phyloP scores from a whole-genome alignment of 768 basidiomycete genomes.

The Tephrocybe sp. region DNA sequence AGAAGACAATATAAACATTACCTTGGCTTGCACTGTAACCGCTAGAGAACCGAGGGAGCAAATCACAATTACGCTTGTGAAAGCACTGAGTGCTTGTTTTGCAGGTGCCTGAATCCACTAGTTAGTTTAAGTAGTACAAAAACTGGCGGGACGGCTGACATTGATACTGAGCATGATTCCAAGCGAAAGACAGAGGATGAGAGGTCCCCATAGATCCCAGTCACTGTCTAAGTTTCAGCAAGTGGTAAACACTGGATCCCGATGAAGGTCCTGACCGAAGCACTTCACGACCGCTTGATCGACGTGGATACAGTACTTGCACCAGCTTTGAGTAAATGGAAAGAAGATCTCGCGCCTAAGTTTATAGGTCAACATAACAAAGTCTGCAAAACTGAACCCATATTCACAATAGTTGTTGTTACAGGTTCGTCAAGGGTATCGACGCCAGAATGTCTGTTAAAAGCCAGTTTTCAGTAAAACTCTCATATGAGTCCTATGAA shows the following conservation, averaged over 20 bases:
- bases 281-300: constrained; percentile 73
- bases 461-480: not conserved
- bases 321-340: constrained; percentile 93
- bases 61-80: constrained; percentile 92
- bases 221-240: constrained; percentile 48
- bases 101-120: constrained; percentile 62
- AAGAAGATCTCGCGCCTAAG: constrained; percentile 78
- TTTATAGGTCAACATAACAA: constrained; percentile 6
- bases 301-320: constrained; percentile 90
- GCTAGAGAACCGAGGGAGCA: constrained; percentile 87
- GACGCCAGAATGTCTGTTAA: constrained; percentile 65
- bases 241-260: not conserved
- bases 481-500: not conserved
- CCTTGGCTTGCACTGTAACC: constrained; percentile 96
- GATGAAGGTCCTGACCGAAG: constrained; percentile 48
- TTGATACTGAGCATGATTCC: constrained; percentile 86
- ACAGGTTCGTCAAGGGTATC: constrained; percentile 95
- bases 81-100: constrained; percentile 81
- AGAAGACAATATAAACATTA: constrained; percentile 21
- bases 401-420: constrained; percentile 77
- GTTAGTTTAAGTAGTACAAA: not conserved
- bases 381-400: not conserved
- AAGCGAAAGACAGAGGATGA: constrained; percentile 76
- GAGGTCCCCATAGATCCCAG: constrained; percentile 98
- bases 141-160: constrained; percentile 36